Evolutionary conservation across 768 basidiomycete genomes (phyloP), one percentile per base, ranked within the genome.

Genomic region (Serendipita sp.): DNA sequence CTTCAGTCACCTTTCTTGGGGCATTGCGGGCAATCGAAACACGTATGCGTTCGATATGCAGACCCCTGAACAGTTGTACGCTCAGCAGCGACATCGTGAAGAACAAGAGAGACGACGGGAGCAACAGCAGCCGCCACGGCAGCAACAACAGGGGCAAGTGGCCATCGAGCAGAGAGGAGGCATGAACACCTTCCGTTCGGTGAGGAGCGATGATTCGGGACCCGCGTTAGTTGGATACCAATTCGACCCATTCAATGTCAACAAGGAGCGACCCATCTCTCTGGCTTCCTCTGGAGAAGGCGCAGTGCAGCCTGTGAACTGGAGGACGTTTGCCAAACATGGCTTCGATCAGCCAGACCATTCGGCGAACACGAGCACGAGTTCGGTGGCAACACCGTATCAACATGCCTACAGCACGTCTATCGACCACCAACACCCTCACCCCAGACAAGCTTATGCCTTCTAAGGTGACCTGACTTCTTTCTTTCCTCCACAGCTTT

Each of bases 281-380:
- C 13, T 58, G 22, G 53, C 53, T 58, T 58, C 53, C 17, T 58
- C 53, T 58, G 53, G 53, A 58, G 53, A 58, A 28, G 53, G 53
- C 24, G 53, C 53, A 31, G 53, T 58, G 22, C 53, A 58, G 53
- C 53, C 53, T n/a, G 4, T 31, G 22, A 28, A 26, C 17, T 58
- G 53, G 53, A 22, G 53, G 30, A 58, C 3, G 4, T 58, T 58
- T 58, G 31, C 53, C 17, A n/a, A 58, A 31, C 53, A 58, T 11
- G 53, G 53, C 24, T 58, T 58, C 28, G 53, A 58, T 31, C 17
- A 33, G 22, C 24, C 31, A 31, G 53, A 3, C 5, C 20, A 58
- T 4, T n/a, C 20, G 17, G n/a, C 53, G 17, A 58, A 9, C 11
- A 31, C 24, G n/a, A 3, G 2, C 53, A 24, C 17, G n/a, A n/a